A percentile compares a stretch with the other conserved stretches of the same genome.
These are phyloP conservation scores for Choiromyces venosus DNA, from an alignment of 495 filamentous ascomycete species.

Conservation along the genomic window DNA sequence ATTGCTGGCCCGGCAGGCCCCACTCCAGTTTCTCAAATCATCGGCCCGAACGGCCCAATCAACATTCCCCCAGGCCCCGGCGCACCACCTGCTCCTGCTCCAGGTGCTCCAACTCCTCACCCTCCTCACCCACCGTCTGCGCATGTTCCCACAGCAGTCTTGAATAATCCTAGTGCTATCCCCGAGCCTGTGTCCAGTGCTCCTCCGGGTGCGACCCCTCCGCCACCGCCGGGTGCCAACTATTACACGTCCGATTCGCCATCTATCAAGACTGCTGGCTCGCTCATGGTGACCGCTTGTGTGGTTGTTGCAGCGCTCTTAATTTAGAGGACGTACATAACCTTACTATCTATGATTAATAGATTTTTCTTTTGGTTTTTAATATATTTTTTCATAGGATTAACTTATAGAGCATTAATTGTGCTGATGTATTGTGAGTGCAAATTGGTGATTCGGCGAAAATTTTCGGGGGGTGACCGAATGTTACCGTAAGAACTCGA, in stretches of 20 bases:
- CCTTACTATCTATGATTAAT: background rate
- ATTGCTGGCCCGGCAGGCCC: constrained; percentile 16
- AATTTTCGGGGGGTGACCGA: background rate
- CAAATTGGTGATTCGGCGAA: background rate
- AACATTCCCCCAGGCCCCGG: constrained; percentile 1
- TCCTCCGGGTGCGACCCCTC: background rate
- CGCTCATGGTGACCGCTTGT: background rate
- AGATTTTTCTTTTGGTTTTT: background rate
- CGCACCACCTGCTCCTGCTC: background rate
- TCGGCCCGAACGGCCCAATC: constrained; percentile 17
- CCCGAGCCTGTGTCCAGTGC: constrained; percentile 2
- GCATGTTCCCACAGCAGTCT: background rate
- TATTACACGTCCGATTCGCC: background rate
- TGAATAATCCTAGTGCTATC: constrained; percentile 4
- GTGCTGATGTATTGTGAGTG: background rate
- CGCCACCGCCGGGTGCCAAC: background rate
- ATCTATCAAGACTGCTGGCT: background rate
- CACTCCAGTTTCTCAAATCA: constrained; percentile 17
- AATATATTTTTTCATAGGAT: background rate
- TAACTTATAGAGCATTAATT: background rate
- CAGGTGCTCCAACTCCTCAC: background rate
- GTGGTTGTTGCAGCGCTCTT: background rate
- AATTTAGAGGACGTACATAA: background rate
- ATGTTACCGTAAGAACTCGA: no score
- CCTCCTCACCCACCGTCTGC: background rate